A percentile compares a stretch with the other conserved stretches of the same genome.
Evolutionary conservation across 352 stramenopile species (phyloP).

Genomic region (Albugo candida): DNA sequence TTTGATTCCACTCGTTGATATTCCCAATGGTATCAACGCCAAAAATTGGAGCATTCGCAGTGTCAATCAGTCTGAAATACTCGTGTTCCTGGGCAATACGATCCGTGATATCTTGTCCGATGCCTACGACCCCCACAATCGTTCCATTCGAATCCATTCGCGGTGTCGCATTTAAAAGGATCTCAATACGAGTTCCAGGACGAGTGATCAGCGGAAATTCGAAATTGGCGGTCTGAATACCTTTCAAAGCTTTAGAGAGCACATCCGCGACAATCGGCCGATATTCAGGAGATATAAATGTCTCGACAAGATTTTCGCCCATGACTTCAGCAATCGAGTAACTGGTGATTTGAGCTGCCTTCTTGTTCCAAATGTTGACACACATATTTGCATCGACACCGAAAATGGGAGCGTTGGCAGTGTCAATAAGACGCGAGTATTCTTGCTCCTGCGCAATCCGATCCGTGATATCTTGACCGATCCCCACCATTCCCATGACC

Average conservation of each 20-base stretch:
- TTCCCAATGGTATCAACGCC: slow-evolving; percentile 47
- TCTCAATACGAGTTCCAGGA: slow-evolving; percentile 47
- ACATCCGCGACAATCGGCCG: slow-evolving; percentile 43
- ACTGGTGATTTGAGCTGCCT: slow-evolving; percentile 76
- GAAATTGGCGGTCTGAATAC: slow-evolving; percentile 69
- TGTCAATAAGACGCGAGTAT: slow-evolving; percentile 81
- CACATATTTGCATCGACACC: slow-evolving; percentile 73
- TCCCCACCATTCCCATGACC: slow-evolving; percentile 70
- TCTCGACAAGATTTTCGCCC: slow-evolving; percentile 61
- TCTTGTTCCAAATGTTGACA: slow-evolving; percentile 87
- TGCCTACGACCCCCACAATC: slow-evolving; percentile 75
- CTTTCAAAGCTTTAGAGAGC: slow-evolving; percentile 42
- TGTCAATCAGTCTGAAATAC: slow-evolving; percentile 60
- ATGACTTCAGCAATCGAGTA: slow-evolving; percentile 64
- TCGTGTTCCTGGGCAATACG: slow-evolving; percentile 59
- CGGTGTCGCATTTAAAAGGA: slow-evolving; percentile 54
- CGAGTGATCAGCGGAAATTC: slow-evolving; percentile 72
- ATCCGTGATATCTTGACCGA: slow-evolving; percentile 74
- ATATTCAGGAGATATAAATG: slow-evolving; percentile 66
- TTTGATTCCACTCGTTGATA: slow-evolving; percentile 66
- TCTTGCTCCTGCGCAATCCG: slow-evolving; percentile 74
- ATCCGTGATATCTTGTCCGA: slow-evolving; percentile 71
- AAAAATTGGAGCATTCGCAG: slow-evolving; percentile 55
- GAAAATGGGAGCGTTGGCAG: slow-evolving; percentile 80
- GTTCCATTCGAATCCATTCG: slow-evolving; percentile 42